Evolutionary conservation across 345 rosid genomes (phyloP), one percentile per base, ranked within the genome.

Genomic region (Populus alba): DNA sequence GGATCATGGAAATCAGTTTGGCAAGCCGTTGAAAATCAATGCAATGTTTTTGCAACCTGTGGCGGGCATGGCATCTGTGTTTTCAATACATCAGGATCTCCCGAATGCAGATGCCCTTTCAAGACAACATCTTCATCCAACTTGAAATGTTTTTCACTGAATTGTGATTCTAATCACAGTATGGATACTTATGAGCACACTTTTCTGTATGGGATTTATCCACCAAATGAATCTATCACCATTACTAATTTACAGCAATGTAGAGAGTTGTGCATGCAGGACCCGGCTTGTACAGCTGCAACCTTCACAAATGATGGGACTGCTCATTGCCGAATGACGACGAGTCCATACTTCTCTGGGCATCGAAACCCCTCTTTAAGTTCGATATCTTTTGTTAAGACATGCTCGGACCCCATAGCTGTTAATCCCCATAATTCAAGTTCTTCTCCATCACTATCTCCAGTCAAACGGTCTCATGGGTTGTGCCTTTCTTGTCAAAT

Each of bases 21-120:
- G 98, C 95, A 92, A 85, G 97, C 97, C 67, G 87, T 94, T 84
- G 97, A 90, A 86, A 90, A 92, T 82, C 98, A 92, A 66, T 92
- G 98, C 75, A 76, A 85, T 43, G 98, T 94, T 27, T 92, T 92
- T 76, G 98, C 97, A 23, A 92, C 95, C 45, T 94, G 98, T 73
- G 87, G 90, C 8, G 83, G 85, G 51, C 88, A 73, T 37, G 94
- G 94, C 57, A 85, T 94, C 66, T 94, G 98, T 72, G 80, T 78
- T n/a, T 83, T 83, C 71, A 85, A 90, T 74, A 75, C 83, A 22
- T 89, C 90, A 1, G 94, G 91, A 18, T 69, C 75, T 69, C 68
- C 85, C 7, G 87, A 75, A 35, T 94, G 98, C 72, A 75, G 7
- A 9, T 94, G 98, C 75, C 95, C 89, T 8, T 89, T 82, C 66